These are phyloP conservation scores for Bipolaris zeicola DNA, from an alignment of 2,329 filamentous ascomycete genomes.

Conservation along the genomic window DNA sequence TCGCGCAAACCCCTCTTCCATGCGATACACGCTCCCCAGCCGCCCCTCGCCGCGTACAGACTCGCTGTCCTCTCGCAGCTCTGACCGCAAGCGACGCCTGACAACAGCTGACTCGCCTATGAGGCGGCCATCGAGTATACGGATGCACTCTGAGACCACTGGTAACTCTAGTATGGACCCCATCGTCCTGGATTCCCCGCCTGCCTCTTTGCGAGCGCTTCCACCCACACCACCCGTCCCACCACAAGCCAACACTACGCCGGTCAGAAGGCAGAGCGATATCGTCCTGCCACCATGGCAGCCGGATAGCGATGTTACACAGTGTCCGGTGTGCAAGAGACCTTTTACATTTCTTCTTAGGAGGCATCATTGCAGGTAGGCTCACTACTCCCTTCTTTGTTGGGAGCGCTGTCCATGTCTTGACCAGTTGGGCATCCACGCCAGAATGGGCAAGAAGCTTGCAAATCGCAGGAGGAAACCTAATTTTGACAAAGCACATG, in stretches of 20 bases:
- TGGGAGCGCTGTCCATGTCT: background rate
- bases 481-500: background rate
- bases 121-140: constrained; percentile 35
- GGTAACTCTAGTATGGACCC: constrained; percentile 28
- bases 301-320: constrained; percentile 79
- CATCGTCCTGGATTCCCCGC: constrained; percentile 29
- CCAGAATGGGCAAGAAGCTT: background rate
- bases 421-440: background rate
- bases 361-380: constrained; percentile 89
- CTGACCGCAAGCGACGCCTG: constrained; percentile 46
- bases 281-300: constrained; percentile 80
- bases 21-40: constrained; percentile 27
- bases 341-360: constrained; percentile 84
- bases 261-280: constrained; percentile 45
- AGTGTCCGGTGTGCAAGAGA: constrained; percentile 81
- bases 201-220: constrained; percentile 17
- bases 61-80: constrained; percentile 26
- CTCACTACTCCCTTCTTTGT: background rate
- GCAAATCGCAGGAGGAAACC: background rate
- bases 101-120: constrained; percentile 42
- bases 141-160: constrained; percentile 25
- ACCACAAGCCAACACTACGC: constrained; percentile 13
- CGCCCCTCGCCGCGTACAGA: constrained; percentile 26
- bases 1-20: constrained; percentile 15
- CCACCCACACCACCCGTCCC: constrained; percentile 19